Percentiles rank a stretch among this genome's conserved stretches.
These are phyloP conservation scores for Dactylonectria estremocensis DNA, from an alignment of 2,329 filamentous ascomycete genomes.

Conservation along the genomic window DNA sequence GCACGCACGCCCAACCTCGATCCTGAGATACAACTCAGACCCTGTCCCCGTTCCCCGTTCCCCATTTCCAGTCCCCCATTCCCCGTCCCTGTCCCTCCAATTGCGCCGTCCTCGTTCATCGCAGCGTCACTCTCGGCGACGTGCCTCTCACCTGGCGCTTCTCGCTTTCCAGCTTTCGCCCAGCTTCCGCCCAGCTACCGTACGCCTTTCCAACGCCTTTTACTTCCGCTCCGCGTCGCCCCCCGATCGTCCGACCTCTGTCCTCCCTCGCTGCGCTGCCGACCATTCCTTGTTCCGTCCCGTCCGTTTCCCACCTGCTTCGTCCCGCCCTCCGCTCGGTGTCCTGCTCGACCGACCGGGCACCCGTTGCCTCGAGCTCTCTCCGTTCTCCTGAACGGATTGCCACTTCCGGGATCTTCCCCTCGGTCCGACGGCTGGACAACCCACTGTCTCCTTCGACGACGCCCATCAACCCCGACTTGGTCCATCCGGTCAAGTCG, in stretches of 20 bases:
- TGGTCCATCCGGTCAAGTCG: constrained; percentile 16
- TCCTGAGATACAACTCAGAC: constrained; percentile 49
- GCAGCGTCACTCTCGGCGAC: constrained; percentile 38
- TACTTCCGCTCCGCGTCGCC: constrained; percentile 33
- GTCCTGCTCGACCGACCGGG: constrained; percentile 8
- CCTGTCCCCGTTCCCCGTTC: constrained; percentile 47
- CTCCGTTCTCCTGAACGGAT: constrained; percentile 18
- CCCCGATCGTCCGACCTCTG: constrained; percentile 27
- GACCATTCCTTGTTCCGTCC: constrained; percentile 23
- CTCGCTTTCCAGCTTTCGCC: constrained; percentile 31
- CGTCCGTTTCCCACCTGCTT: constrained; percentile 13
- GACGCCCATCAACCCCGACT: constrained; percentile 24
- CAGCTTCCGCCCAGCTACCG: constrained; percentile 20
- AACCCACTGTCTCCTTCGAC: constrained; percentile 29
- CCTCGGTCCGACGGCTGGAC: constrained; percentile 38
- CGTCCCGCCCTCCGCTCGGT: constrained; percentile 29
- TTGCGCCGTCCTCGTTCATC: constrained; percentile 46
- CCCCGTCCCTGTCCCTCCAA: constrained; percentile 44
- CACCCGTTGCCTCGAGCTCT: constrained; percentile 9
- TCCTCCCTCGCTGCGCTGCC: constrained; percentile 29
- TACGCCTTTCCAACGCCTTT: constrained; percentile 31
- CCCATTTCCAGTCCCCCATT: constrained; percentile 32
- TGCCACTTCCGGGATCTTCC: constrained; percentile 29
- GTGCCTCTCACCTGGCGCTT: constrained; percentile 29
- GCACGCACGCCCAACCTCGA: constrained; percentile 46